phyloP scores from a whole-genome alignment of 768 basidiomycete species.

The Lactifluus volemus region DNA sequence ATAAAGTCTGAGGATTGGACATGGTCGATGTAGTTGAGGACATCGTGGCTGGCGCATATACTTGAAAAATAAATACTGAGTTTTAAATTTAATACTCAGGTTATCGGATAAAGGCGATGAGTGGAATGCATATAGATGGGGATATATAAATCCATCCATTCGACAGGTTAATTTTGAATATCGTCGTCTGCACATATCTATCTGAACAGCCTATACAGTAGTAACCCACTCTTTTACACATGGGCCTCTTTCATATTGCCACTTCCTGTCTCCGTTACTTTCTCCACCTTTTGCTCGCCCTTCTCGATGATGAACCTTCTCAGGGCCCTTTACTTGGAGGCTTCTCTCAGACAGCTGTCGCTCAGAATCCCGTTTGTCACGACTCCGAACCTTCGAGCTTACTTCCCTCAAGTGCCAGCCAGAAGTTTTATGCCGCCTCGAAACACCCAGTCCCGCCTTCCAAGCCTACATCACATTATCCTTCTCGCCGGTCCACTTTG shows the following conservation, averaged over 20 bases:
- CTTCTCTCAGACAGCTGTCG: conserved; percentile 6
- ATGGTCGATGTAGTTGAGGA: neutral
- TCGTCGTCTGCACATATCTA: neutral
- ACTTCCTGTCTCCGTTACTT: conserved; percentile 13
- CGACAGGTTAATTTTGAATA: neutral
- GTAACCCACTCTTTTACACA: conserved; percentile 1
- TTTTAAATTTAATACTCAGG: too few relatives aligned
- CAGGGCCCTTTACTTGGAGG: conserved; percentile 13
- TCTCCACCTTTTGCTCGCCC: conserved; percentile 15
- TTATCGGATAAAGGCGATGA: too few relatives aligned
- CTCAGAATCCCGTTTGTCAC: neutral
- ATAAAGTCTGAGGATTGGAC: neutral
- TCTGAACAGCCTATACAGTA: conserved; percentile 7
- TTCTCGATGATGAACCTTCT: conserved; percentile 14
- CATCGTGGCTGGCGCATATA: too few relatives aligned
- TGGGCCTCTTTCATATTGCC: conserved; percentile 15
- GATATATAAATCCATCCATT: neutral
- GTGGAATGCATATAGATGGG: neutral
- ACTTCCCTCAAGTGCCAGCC: neutral
- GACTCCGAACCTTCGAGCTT: neutral
- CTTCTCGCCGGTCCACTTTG: neutral
- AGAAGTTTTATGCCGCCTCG: neutral
- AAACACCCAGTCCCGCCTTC: neutral
- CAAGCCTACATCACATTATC: neutral
- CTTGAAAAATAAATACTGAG: too few relatives aligned